phyloP scores from a whole-genome alignment of 2,329 filamentous ascomycete species.

The Fusarium lateritium region DNA sequence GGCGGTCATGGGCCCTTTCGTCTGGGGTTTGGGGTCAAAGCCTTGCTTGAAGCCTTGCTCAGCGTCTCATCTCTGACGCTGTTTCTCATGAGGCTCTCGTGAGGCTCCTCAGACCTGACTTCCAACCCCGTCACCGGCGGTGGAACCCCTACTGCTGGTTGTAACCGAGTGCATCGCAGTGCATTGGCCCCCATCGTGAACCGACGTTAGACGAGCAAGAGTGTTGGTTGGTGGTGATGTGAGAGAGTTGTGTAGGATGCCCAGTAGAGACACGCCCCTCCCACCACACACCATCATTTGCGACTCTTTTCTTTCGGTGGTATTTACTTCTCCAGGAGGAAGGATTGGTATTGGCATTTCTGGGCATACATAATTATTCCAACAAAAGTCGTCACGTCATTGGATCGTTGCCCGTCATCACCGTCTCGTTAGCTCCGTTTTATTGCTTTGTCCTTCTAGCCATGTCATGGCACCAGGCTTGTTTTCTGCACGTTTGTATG shows the following conservation, averaged over 20 bases:
- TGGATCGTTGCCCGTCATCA: conserved; percentile 25
- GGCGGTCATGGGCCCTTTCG: conserved; percentile 28
- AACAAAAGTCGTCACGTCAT: conserved; percentile 33
- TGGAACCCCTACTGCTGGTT: conserved; percentile 22
- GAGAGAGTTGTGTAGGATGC: conserved; percentile 4
- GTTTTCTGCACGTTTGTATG: conserved; percentile 32
- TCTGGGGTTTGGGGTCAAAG: conserved; percentile 21
- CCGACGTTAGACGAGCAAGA: conserved; percentile 42
- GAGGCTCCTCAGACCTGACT: conserved; percentile 27
- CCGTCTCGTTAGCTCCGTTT: conserved; percentile 21
- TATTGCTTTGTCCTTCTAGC: conserved; percentile 22
- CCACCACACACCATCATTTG: conserved; percentile 31
- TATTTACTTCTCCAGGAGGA: conserved; percentile 29
- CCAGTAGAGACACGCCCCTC: conserved; percentile 18
- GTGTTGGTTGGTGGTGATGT: conserved; percentile 13
- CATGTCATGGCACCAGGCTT: conserved; percentile 30
- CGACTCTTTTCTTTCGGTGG: conserved; percentile 21
- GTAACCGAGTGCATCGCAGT: conserved; percentile 24
- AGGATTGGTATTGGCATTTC: conserved; percentile 42
- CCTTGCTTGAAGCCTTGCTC: conserved; percentile 34
- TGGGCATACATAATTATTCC: conserved; percentile 41
- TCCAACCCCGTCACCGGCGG: conserved; percentile 36
- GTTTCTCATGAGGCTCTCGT: conserved; percentile 28
- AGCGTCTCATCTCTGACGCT: not conserved
- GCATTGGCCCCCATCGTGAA: conserved; percentile 36